Base-by-base conservation (phyloP, 1,139 yeast genomes). In the Suhomyces bribrorum region DNA sequence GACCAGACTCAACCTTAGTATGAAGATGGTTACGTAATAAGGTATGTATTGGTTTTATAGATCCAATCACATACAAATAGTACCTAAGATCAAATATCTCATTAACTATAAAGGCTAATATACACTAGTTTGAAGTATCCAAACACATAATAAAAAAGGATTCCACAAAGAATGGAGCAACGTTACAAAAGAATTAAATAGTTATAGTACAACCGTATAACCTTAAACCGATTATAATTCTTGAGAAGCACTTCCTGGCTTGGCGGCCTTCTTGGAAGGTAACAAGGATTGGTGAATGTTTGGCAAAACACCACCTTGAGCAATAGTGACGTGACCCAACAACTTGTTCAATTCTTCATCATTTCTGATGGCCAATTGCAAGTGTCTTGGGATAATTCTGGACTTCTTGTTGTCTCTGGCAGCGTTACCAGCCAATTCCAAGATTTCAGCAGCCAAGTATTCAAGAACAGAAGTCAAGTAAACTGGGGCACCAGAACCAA, bases 271-370 rank as follows among this genome's bases (percentile, higher is more conserved):
- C 81, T 90, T 90, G 82, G 89, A 83, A 75, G 97, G 97, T 72
- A 89, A 83, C 73, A 90, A 83, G 78, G 86, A 85, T 73, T 85
- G 90, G 76, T 90, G 96, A 67, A 84, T 85, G 86, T 90, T 89
- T 79, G 96, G 96, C 69, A 88, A 79, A 56, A 88, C 96, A 85
- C 96, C 96, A 85, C 96, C 96, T 77, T 87, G 95, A 57, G 96
- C 95, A 62, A 87, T 88, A 54, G 95, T 86, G 58, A 87, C 95
- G 67, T 86, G 89, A 65, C 98, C 97, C 58, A 87, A 78, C 62
- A 71, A 71, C 62, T 72, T 71, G 68, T 70, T 73, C 59, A 73
- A 67, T 59, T 70, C 77, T 60, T 69, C 77, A 69, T 72, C 77
- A 57, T 70, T 70, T 73, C 77, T 72, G 66, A 66, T 72, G 64